Conservation (phyloP, 1,284 basidiomycete genomes). For the Ceratobasidium sp. region DNA sequence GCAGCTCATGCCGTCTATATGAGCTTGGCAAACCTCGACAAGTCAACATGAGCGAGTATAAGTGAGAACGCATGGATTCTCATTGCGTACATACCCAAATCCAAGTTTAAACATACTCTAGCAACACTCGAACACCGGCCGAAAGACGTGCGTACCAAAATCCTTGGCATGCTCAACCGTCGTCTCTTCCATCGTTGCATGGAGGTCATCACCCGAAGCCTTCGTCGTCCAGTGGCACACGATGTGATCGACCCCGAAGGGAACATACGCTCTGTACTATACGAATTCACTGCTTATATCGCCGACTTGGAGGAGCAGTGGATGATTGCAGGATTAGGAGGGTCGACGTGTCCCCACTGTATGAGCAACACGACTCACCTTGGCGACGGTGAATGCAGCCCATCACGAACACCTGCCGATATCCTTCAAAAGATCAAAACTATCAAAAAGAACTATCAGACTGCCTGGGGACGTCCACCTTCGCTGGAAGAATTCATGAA, state of each 20-base stretch:
- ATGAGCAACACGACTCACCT: constrained; percentile 9
- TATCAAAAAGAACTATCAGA: not conserved
- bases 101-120: not conserved
- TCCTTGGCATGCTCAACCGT: constrained; percentile 16
- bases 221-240: not conserved
- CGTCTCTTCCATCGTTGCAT: constrained; percentile 26
- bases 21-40: constrained; percentile 16
- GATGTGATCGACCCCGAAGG: constrained; percentile 28
- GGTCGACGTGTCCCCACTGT: constrained; percentile 26
- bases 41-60: constrained; percentile 4
- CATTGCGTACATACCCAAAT: constrained; percentile 24
- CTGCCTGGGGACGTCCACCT: not conserved
- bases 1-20: constrained; percentile 29
- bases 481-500: not conserved
- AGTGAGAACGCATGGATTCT: constrained; percentile 19
- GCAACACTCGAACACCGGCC: not conserved
- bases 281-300: constrained; percentile 15
- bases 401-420: constrained; percentile 11
- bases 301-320: constrained; percentile 38
- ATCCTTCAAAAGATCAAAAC: not conserved
- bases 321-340: not conserved
- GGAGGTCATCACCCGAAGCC: constrained; percentile 1
- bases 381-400: constrained; percentile 20
- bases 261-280: constrained; percentile 5
- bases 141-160: not conserved